These are phyloP conservation scores for Macroventuria anomochaeta DNA, from an alignment of 2,329 filamentous ascomycete genomes.

Conservation along the genomic window DNA sequence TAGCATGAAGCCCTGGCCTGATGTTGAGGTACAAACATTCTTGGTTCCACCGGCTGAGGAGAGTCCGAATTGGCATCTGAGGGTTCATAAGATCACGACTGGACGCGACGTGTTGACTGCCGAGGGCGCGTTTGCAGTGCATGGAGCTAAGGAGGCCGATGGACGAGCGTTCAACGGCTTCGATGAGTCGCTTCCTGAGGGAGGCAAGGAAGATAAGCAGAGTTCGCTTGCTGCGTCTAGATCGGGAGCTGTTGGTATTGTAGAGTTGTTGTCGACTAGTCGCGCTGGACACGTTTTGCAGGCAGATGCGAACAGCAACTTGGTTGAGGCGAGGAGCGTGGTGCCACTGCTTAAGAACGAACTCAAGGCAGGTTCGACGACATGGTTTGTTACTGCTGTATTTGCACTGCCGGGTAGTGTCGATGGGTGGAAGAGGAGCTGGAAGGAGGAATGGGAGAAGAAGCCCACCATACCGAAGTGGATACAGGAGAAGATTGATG, in stretches of 20 bases:
- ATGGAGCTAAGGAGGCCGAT: conserved; percentile 65
- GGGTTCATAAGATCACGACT: conserved; percentile 67
- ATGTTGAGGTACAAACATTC: conserved; percentile 70
- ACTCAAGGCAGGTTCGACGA: conserved; percentile 62
- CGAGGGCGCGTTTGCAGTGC: conserved; percentile 77
- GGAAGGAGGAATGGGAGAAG: conserved; percentile 62
- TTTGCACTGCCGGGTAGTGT: conserved; percentile 70
- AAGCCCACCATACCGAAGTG: conserved; percentile 66
- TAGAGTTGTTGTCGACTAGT: conserved; percentile 49
- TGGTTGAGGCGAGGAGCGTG: conserved; percentile 73
- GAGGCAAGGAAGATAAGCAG: conserved; percentile 36
- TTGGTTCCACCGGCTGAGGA: conserved; percentile 66
- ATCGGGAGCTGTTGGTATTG: conserved; percentile 60
- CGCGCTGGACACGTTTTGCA: conserved; percentile 71
- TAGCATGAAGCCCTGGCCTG: conserved; percentile 72
- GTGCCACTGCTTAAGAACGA: conserved; percentile 73
- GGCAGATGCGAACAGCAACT: conserved; percentile 79
- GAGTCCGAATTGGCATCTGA: conserved; percentile 70
- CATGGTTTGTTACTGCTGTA: conserved; percentile 74
- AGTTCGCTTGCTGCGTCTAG: conserved; percentile 55
- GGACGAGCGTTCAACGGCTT: conserved; percentile 59
- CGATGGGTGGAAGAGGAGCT: conserved; percentile 55
- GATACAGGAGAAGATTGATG: conserved; percentile 53
- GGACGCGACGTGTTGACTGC: conserved; percentile 70
- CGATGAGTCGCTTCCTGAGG: conserved; percentile 51